phyloP scores from a whole-genome alignment of 1,139 yeast species.

The Saccharomycopsis hybrid region DNA sequence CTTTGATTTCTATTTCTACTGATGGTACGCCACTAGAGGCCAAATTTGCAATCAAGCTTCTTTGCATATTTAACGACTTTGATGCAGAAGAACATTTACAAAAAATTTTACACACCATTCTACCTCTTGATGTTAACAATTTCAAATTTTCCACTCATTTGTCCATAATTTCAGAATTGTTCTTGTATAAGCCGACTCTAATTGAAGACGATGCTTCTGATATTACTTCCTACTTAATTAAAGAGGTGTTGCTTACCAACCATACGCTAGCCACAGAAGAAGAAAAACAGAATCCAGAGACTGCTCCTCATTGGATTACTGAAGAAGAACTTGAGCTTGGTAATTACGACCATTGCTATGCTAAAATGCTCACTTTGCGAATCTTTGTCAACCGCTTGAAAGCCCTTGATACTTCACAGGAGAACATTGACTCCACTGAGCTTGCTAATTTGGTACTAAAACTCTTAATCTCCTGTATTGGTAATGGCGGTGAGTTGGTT shows the following conservation, averaged over 20 bases:
- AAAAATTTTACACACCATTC: constrained; percentile 35
- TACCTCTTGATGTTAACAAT: constrained; percentile 43
- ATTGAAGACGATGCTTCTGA: constrained; percentile 52
- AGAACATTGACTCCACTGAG: constrained; percentile 27
- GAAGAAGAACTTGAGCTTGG: constrained; percentile 37
- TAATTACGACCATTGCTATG: constrained; percentile 28
- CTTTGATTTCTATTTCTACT: constrained; percentile 28
- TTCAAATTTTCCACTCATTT: constrained; percentile 48
- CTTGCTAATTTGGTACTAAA: constrained; percentile 62
- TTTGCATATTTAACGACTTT: constrained; percentile 37
- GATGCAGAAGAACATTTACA: constrained; percentile 21
- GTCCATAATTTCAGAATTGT: constrained; percentile 56
- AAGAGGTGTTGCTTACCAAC: constrained; percentile 53
- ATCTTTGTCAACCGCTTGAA: constrained; percentile 60
- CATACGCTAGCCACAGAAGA: constrained; percentile 11
- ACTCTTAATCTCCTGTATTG: constrained; percentile 57
- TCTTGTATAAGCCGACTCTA: constrained; percentile 42
- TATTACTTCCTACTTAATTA: constrained; percentile 54
- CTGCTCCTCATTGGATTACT: constrained; percentile 40
- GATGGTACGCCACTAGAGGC: constrained; percentile 59
- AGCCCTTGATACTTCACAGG: constrained; percentile 32
- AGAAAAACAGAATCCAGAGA: constrained; percentile 20
- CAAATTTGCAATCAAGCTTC: constrained; percentile 54
- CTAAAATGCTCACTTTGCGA: constrained; percentile 50
- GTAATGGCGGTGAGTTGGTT: constrained; percentile 79